phyloP scores from a whole-genome alignment of 2,329 filamentous ascomycete species.

The Penicillium janthinellum region DNA sequence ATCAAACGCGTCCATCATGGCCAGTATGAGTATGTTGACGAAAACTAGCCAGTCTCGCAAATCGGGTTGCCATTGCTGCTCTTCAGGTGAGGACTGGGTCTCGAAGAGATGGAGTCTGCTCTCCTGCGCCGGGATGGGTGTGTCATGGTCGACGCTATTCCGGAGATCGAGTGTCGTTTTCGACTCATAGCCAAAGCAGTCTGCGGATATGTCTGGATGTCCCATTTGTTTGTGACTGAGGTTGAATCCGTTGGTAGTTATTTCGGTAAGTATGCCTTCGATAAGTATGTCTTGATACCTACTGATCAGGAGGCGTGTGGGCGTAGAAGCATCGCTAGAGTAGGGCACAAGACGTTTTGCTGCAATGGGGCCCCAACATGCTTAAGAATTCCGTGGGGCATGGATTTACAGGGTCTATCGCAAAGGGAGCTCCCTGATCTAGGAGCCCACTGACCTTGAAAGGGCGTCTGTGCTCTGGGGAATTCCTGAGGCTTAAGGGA shows the following conservation, averaged over 20 bases:
- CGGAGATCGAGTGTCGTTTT: slow-evolving; percentile 17
- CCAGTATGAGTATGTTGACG: slow-evolving; percentile 46
- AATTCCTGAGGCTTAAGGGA: slow-evolving; percentile 14
- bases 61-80: slow-evolving; percentile 41
- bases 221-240: slow-evolving; percentile 18
- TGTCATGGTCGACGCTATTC: slow-evolving; percentile 15
- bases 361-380: not conserved
- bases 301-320: not conserved
- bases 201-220: slow-evolving; percentile 8
- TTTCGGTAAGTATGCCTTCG: not conserved
- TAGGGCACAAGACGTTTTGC: not conserved
- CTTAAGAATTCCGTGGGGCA: not conserved
- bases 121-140: slow-evolving; percentile 14
- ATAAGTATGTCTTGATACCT: not conserved
- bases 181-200: slow-evolving; percentile 18
- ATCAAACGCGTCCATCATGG: slow-evolving; percentile 54
- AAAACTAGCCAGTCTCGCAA: slow-evolving; percentile 47
- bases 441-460: slow-evolving; percentile 5
- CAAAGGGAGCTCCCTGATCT: slow-evolving; percentile 4
- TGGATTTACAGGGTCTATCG: not conserved
- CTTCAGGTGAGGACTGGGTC: slow-evolving; percentile 12
- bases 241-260: not conserved
- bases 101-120: slow-evolving; percentile 27
- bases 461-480: slow-evolving; percentile 10
- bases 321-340: not conserved